Base-by-base conservation (phyloP, 2,329 filamentous ascomycete species). In the Claviceps africana region DNA sequence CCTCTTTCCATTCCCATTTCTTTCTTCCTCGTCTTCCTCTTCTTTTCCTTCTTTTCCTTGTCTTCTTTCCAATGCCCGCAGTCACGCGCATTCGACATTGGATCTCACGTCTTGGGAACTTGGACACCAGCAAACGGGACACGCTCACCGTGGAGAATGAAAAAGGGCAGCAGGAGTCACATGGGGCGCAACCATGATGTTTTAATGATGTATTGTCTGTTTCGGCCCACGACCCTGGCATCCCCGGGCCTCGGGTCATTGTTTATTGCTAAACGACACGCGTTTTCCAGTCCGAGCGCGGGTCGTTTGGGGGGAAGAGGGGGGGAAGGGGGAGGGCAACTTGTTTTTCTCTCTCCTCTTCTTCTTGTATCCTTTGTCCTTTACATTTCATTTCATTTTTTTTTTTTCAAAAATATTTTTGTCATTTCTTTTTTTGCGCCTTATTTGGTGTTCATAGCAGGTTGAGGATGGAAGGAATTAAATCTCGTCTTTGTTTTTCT, bases 151-250 rank as follows among this genome's bases (percentile, higher is more conserved):
- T 21, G 53, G 56, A 59, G 55, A 61, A 52, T 53, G 47, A 52
- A 54, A 55, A 33, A 55, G 55, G 39, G 37, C 11, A 39, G n/a
- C 13, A 53, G 60, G 61, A 59, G 58, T 61, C 56, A 52, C 50
- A 44, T 55, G n/a, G 47, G 59, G 59, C 58, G 60, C 57, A 37
- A 59, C 60, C 55, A 55, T 61, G 48, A 58, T 57, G 57, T 57
- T 58, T 53, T 55, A 54, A 51, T 56, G 49, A 46, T 37, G 51
- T 42, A 8, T 46, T 31, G 8, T 46, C 13, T 57, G 52, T 54
- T 53, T 59, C 56, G 54, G 55, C 57, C 57, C 55, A 55, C 55
- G 52, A 55, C 59, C 51, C 53, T 54, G 40, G 43, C 44, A 35
- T 13, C 45, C 43, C 35, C n/a, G n/a, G n/a, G n/a, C 35, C 30